These are phyloP conservation scores for Colletotrichum australisinense DNA, from an alignment of 2,329 filamentous ascomycete species.

Conservation along the genomic window DNA sequence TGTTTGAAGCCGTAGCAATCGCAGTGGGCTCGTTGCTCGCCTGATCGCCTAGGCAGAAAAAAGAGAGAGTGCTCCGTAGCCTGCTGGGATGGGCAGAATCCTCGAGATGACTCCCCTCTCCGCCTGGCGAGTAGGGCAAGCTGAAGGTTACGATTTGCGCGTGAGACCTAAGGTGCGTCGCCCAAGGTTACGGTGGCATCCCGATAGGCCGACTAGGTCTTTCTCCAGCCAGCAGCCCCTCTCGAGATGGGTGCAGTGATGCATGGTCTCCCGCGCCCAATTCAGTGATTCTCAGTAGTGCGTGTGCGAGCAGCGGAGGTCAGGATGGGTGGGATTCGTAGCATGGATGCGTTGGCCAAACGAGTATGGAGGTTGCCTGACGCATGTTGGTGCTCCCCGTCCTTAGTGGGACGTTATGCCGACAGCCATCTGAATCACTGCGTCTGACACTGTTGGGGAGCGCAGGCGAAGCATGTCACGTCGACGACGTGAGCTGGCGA, in stretches of 20 bases:
- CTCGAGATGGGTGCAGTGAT: constrained; percentile 23
- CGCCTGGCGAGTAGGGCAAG: neutral
- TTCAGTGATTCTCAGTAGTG: constrained; percentile 15
- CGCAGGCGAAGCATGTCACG: neutral
- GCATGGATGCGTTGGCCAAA: constrained; percentile 27
- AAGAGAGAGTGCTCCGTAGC: neutral
- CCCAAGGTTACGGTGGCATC: constrained; percentile 18
- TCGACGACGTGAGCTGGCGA: constrained; percentile 3
- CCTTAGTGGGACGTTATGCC: constrained; percentile 19
- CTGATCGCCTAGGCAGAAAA: neutral
- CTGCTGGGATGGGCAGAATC: constrained; percentile 2
- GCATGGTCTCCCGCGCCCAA: constrained; percentile 23
- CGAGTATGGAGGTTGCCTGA: neutral
- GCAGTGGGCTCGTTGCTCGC: constrained; percentile 6
- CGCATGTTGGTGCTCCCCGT: neutral
- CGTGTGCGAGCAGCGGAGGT: neutral
- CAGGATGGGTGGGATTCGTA: neutral
- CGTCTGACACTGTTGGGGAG: neutral
- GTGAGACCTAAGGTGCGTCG: neutral
- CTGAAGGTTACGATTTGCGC: neutral
- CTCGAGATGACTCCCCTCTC: neutral
- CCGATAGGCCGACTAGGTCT: constrained; percentile 24
- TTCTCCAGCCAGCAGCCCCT: constrained; percentile 22
- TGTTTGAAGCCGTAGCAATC: constrained; percentile 7
- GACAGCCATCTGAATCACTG: neutral